A percentile compares a stretch with the other conserved stretches of the same genome.
Evolutionary conservation across 176 grass and related monocot species (phyloP).

Genomic region (Triticum urartu): DNA sequence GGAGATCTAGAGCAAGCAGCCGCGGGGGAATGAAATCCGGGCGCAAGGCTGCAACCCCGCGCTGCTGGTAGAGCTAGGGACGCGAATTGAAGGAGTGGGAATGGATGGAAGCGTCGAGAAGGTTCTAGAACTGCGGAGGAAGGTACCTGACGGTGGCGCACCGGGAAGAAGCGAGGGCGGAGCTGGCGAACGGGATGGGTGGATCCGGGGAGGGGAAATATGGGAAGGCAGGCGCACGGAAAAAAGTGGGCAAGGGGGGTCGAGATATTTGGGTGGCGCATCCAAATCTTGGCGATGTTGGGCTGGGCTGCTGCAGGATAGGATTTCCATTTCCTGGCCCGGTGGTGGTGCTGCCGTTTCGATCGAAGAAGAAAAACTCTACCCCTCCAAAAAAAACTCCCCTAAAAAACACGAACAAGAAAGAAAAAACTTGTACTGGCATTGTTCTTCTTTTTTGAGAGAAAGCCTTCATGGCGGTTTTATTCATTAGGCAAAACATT

Average conservation of each 20-base stretch:
- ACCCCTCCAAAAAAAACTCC: no score
- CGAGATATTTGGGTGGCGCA: not conserved
- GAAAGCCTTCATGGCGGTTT: no score
- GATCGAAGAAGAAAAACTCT: no score
- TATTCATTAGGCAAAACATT: no score
- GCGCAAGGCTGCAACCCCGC: not conserved
- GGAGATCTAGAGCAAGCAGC: slow-evolving; percentile 25
- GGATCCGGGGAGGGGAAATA: not conserved
- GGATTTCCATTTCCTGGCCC: not conserved
- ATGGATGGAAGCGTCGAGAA: not conserved
- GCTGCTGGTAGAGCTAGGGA: not conserved
- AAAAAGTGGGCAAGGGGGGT: not conserved
- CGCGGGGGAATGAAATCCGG: not conserved
- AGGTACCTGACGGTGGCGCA: slow-evolving; percentile 8
- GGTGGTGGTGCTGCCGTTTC: no score
- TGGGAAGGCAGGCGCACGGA: not conserved
- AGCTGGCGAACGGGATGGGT: slow-evolving; percentile 3
- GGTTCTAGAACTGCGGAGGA: not conserved
- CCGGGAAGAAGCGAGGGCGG: not conserved
- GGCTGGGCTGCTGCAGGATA: not conserved
- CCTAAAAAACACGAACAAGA: no score
- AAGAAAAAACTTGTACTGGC: no score
- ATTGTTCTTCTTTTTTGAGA: no score
- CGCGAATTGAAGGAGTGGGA: no score
- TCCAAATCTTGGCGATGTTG: not conserved